A percentile compares a stretch with the other conserved stretches of the same genome.
These are phyloP conservation scores for Microcyclospora tardicrescens DNA, from an alignment of 2,329 filamentous ascomycete species.

Conservation along the genomic window DNA sequence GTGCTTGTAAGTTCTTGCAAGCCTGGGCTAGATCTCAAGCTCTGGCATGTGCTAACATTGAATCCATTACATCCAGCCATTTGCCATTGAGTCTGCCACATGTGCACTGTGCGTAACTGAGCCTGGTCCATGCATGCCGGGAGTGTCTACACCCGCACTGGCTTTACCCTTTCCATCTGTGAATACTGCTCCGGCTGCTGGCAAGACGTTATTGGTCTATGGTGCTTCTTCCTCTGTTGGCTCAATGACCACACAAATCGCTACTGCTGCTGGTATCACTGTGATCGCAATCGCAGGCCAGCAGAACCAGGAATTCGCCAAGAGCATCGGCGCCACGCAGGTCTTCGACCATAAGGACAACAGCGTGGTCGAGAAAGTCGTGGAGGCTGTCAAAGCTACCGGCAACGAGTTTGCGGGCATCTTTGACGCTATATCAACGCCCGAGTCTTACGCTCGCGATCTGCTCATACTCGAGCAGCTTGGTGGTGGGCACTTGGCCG, in stretches of 20 bases:
- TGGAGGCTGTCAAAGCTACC: constrained; percentile 24
- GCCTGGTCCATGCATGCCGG: not conserved
- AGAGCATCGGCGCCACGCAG: constrained; percentile 11
- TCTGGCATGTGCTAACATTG: too few relatives aligned
- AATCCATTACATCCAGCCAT: too few relatives aligned
- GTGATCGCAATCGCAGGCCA: constrained; percentile 18
- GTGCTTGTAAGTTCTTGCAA: too few relatives aligned
- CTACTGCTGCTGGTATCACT: constrained; percentile 13
- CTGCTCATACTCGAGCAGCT: constrained; percentile 6
- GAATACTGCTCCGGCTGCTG: constrained; percentile 19
- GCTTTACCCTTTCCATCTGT: constrained; percentile 28
- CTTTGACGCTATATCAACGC: constrained; percentile 16
- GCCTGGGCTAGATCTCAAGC: too few relatives aligned
- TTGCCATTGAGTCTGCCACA: too few relatives aligned
- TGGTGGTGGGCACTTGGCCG: constrained; percentile 5
- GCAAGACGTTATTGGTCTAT: constrained; percentile 22
- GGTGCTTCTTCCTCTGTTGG: constrained; percentile 21
- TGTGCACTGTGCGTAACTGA: too few relatives aligned
- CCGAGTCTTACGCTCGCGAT: constrained; percentile 1
- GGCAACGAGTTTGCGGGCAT: constrained; percentile 24
- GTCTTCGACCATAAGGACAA: constrained; percentile 20
- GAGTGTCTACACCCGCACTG: constrained; percentile 17
- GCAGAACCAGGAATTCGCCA: constrained; percentile 14
- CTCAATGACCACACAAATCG: constrained; percentile 16
- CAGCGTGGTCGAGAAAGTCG: constrained; percentile 22